Evolutionary conservation across 257 asterid genomes (phyloP).

Genomic region (Scutellaria baicalensis): DNA sequence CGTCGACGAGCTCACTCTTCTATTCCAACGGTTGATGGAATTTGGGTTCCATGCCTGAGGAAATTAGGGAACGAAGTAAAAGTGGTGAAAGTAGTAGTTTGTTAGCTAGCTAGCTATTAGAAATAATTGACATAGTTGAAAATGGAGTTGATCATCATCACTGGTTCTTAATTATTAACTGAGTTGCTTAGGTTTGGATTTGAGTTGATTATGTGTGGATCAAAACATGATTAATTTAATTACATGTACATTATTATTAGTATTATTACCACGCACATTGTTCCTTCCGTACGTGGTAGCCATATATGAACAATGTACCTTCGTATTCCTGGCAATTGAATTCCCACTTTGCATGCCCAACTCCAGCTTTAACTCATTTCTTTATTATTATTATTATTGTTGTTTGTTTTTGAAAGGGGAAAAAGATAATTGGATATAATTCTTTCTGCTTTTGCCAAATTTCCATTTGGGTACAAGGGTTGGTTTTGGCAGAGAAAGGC

Average conservation of each 20-base stretch:
- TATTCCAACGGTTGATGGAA: constrained; percentile 37
- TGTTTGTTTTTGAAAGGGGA: neutral
- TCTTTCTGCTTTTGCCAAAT: constrained; percentile 8
- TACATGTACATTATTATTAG: neutral
- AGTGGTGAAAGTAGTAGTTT: constrained; percentile 2
- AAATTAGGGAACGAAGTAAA: neutral
- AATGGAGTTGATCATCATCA: neutral
- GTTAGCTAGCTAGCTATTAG: constrained; percentile 17
- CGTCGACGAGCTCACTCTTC: constrained; percentile 51
- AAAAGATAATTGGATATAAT: neutral
- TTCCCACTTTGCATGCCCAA: constrained; percentile 28
- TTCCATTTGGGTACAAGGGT: constrained; percentile 36
- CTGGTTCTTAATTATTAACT: neutral
- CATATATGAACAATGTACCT: constrained; percentile 24
- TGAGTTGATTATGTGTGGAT: neutral
- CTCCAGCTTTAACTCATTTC: constrained; percentile 22
- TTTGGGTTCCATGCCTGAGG: neutral
- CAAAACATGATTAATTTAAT: neutral
- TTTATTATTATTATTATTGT: too few species aligned
- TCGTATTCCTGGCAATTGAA: constrained; percentile 9
- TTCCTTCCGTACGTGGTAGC: constrained; percentile 7
- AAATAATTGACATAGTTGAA: constrained; percentile 22
- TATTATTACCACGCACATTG: neutral
- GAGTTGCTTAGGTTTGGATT: neutral
- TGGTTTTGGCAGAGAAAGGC: constrained; percentile 38